phyloP scores from a whole-genome alignment of 192 early-diverging fungal genomes.

The Coemansia javaensis region DNA sequence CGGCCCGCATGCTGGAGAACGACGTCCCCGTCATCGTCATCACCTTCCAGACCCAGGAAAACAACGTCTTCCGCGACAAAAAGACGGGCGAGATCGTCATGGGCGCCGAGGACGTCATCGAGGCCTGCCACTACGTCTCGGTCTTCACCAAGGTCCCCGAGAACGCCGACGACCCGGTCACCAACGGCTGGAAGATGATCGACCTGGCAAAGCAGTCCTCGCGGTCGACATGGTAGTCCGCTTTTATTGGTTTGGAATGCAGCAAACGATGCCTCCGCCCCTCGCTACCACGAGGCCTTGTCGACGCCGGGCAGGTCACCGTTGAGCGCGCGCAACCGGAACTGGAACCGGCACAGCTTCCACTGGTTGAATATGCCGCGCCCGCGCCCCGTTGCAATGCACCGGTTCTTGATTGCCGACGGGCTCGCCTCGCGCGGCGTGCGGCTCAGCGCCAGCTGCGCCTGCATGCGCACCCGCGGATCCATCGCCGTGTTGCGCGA shows the following conservation, averaged over 20 bases:
- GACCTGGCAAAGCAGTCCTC: constrained; percentile 76
- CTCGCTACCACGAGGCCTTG: constrained; percentile 70
- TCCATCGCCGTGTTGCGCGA: constrained; percentile 72
- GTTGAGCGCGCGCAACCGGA: constrained; percentile 71
- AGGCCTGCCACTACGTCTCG: constrained; percentile 79
- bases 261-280: too few relatives aligned
- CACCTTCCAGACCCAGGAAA: constrained; percentile 89
- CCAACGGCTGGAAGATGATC: constrained; percentile 89
- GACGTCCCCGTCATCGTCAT: constrained; percentile 87
- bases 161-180: constrained; percentile 72
- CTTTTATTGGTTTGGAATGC: too few relatives aligned
- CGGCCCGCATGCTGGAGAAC: constrained; percentile 89
- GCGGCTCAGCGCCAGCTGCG: constrained; percentile 66
- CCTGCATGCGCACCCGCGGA: constrained; percentile 69
- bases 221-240: constrained; percentile 48
- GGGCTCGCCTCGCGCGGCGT: constrained; percentile 61
- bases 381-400: constrained; percentile 69
- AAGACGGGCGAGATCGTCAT: constrained; percentile 78
- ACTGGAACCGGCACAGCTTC: constrained; percentile 72
- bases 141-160: constrained; percentile 87
- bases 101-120: constrained; percentile 86
- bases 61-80: constrained; percentile 86
- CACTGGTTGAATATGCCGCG: constrained; percentile 72
- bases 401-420: constrained; percentile 66
- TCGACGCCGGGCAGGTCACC: constrained; percentile 77